Evolutionary conservation across 805 yeast species (phyloP).

Genomic region (Candida argentea): DNA sequence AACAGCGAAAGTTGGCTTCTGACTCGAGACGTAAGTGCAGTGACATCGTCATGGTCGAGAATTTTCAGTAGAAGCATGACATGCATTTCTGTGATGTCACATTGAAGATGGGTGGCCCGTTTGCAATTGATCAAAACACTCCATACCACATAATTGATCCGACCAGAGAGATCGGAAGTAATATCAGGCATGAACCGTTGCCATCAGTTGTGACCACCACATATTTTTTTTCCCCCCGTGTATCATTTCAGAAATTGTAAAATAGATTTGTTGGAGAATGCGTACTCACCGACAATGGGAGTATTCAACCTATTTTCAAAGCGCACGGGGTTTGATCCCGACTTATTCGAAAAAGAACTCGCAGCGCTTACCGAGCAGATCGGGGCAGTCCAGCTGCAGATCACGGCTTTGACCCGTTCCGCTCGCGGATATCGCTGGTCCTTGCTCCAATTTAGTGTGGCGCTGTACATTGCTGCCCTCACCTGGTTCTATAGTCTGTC

Average conservation of each 20-base stretch:
- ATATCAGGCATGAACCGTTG: too few relatives aligned
- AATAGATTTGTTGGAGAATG: too few relatives aligned
- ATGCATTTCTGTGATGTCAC: conserved; percentile 30
- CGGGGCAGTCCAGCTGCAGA: conserved; percentile 13
- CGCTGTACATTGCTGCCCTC: conserved; percentile 14
- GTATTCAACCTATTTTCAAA: conserved; percentile 18
- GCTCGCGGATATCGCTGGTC: conserved; percentile 9
- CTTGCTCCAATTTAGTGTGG: conserved; percentile 9
- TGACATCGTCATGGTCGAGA: conserved; percentile 31
- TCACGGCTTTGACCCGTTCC: conserved; percentile 9
- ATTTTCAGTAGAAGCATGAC: conserved; percentile 27
- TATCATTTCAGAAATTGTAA: too few relatives aligned
- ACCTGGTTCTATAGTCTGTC: conserved; percentile 13
- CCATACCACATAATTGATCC: conserved; percentile 22
- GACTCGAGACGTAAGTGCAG: conserved; percentile 18
- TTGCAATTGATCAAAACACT: conserved; percentile 18
- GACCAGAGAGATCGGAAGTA: too few relatives aligned
- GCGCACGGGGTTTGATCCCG: conserved; percentile 25
- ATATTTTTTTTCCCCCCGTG: background rate
- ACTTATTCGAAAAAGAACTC: conserved; percentile 33
- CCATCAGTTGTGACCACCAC: too few relatives aligned
- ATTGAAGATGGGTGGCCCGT: conserved; percentile 24
- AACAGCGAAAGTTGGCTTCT: conserved; percentile 12
- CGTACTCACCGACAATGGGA: conserved; percentile 18
- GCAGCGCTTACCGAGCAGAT: conserved; percentile 27